A percentile compares a stretch with the other conserved stretches of the same genome.
Conservation (phyloP, 495 filamentous ascomycete genomes). For the Penicillium cinerascens region DNA sequence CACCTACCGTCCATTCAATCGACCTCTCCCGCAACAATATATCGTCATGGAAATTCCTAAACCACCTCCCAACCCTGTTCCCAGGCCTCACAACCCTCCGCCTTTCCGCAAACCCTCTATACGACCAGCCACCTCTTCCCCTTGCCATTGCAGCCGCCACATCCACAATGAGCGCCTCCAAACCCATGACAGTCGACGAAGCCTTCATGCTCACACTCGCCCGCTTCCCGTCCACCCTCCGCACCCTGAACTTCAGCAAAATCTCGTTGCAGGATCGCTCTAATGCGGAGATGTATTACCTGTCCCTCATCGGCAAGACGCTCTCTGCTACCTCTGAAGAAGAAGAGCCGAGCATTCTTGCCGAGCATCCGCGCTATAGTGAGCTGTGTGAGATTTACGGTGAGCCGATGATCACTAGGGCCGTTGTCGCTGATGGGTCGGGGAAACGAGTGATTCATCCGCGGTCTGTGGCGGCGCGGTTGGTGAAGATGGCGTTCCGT, state of each 20-base stretch:
- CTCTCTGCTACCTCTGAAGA: slow-evolving; percentile 57
- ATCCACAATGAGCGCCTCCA: slow-evolving; percentile 16
- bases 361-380: slow-evolving; percentile 62
- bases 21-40: slow-evolving; percentile 81
- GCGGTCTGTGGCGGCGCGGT: slow-evolving; percentile 68
- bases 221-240: slow-evolving; percentile 60
- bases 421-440: slow-evolving; percentile 10
- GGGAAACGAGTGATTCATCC: slow-evolving; percentile 46
- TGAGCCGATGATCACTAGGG: slow-evolving; percentile 53
- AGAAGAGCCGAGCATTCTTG: slow-evolving; percentile 51
- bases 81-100: slow-evolving; percentile 66
- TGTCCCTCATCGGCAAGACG: slow-evolving; percentile 72
- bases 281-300: slow-evolving; percentile 91
- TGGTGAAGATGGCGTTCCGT: slow-evolving; percentile 64
- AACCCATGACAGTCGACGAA: slow-evolving; percentile 59
- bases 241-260: slow-evolving; percentile 71
- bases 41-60: slow-evolving; percentile 65
- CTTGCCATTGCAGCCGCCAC: slow-evolving; percentile 28
- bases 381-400: slow-evolving; percentile 74
- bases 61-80: slow-evolving; percentile 59
- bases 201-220: slow-evolving; percentile 83
- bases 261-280: slow-evolving; percentile 69
- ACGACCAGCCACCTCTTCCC: slow-evolving; percentile 51
- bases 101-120: slow-evolving; percentile 81
- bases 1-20: slow-evolving; percentile 51